Evolutionary conservation across 208 protist species (phyloP), one percentile per base, ranked within the genome.

Genomic region (Trypanosomatidae sp.): DNA sequence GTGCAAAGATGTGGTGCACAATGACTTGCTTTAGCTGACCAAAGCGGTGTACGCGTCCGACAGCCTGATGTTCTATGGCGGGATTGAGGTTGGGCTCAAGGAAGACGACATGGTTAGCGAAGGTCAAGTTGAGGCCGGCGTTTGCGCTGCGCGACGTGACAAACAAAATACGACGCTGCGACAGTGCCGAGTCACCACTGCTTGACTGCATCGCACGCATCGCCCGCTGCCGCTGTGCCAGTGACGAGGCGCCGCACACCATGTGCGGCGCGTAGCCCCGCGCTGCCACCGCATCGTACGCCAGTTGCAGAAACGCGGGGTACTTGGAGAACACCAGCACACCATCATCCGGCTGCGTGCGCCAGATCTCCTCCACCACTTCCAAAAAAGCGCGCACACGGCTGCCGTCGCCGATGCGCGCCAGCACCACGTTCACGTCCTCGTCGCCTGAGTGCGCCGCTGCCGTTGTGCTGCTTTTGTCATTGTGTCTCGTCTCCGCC

Each of bases 41-140:
- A 62, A 98, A 98, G 64, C 97, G 80, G 74, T 99, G 93, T 12
- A 86, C 84, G 44, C 92, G 86, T 30, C 87, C 92, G 64, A 94
- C 83, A 12, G 92, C 90, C 79, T 96, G 90, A 33, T 84, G 62
- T 68, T 94, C 89, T 19, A 89, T 73, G 6, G 91, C 87, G 2
- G 86, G 85, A 73, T 96, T 96, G 62, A 89, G 33, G 69, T 84
- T 87, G 36, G 81, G 83, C 71, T 94, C 92, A 36, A 91, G 65
- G 62, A 96, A 89, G 33, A 95, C 65, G 67, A 96, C 80, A 70
- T 89, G 83, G 69, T 92, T 91, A 17, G 89, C 90, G 43, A 89
- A 88, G 15, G 86, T 91, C 25, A 95, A 69, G 66, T 89, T 93
- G 55, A 96, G 81, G 19, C 90, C 92, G 13, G 81, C 77, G 67